A percentile compares a stretch with the other conserved stretches of the same genome.
phyloP scores from a whole-genome alignment of 2,329 filamentous ascomycete species.

The Neocucurbitaria cava region DNA sequence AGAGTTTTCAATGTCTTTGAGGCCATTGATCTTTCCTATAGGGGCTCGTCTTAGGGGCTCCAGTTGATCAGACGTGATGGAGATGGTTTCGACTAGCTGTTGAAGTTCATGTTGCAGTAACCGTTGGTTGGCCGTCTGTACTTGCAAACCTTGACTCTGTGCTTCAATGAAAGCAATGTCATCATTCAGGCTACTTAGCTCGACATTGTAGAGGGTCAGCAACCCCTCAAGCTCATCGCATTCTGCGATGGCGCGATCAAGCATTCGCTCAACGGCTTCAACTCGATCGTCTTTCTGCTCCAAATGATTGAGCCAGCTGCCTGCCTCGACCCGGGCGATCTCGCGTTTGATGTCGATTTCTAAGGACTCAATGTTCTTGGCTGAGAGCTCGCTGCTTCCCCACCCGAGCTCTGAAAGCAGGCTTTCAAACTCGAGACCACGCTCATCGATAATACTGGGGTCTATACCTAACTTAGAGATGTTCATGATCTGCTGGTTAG shows the following conservation, averaged over 20 bases:
- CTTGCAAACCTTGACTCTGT: slow-evolving; percentile 94
- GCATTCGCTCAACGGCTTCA: slow-evolving; percentile 80
- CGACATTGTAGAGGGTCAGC: slow-evolving; percentile 91
- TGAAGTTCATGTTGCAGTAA: slow-evolving; percentile 88
- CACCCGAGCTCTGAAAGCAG: slow-evolving; percentile 88
- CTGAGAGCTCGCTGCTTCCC: slow-evolving; percentile 78
- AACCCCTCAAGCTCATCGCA: slow-evolving; percentile 96
- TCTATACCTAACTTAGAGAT: slow-evolving; percentile 80
- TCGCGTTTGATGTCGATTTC: slow-evolving; percentile 85
- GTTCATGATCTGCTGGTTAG: slow-evolving; percentile 80
- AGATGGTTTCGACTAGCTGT: slow-evolving; percentile 87
- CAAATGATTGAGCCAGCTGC: slow-evolving; percentile 84
- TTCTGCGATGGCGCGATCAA: slow-evolving; percentile 90
- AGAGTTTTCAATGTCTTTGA: slow-evolving; percentile 79
- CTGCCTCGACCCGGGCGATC: slow-evolving; percentile 87
- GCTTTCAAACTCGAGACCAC: slow-evolving; percentile 80
- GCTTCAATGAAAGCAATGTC: slow-evolving; percentile 98
- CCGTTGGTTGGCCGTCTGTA: slow-evolving; percentile 97
- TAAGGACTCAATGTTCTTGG: slow-evolving; percentile 78
- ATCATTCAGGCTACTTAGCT: slow-evolving; percentile 84
- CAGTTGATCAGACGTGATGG: slow-evolving; percentile 79
- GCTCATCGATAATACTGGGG: slow-evolving; percentile 74
- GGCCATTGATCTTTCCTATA: slow-evolving; percentile 71
- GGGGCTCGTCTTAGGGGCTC: slow-evolving; percentile 76
- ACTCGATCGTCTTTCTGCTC: slow-evolving; percentile 91